Conservation (phyloP, 2,329 filamentous ascomycete species). For the Dactylellina leptospora region DNA sequence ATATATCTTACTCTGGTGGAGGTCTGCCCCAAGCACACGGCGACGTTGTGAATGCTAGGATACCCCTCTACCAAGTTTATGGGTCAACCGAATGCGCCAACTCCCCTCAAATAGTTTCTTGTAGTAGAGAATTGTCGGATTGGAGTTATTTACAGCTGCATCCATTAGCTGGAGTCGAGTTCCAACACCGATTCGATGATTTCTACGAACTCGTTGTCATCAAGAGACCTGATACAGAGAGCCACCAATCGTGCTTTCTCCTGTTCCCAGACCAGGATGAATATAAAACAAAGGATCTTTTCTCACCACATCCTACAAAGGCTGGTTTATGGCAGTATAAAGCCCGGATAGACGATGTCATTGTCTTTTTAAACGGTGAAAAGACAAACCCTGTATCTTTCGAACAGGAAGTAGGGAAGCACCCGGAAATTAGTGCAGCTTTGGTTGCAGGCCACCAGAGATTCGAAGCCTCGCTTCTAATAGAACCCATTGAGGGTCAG, state of each 20-base stretch:
- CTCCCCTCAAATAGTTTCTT: neutral
- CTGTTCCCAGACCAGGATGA: slow-evolving; percentile 55
- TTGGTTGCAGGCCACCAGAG: slow-evolving; percentile 63
- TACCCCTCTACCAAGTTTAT: neutral
- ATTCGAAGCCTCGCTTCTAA: slow-evolving; percentile 64
- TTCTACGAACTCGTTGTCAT: neutral
- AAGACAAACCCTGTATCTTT: slow-evolving; percentile 65
- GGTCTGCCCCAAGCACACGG: neutral
- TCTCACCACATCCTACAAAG: slow-evolving; percentile 54
- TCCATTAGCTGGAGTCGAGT: neutral
- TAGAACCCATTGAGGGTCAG: slow-evolving; percentile 61
- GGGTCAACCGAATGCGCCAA: slow-evolving; percentile 1
- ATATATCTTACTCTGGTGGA: neutral
- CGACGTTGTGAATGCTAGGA: neutral
- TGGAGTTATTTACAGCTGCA: slow-evolving; percentile 6
- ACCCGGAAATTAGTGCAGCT: slow-evolving; percentile 61
- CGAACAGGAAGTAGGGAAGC: slow-evolving; percentile 61
- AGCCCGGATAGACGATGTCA: slow-evolving; percentile 62
- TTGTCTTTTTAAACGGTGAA: slow-evolving; percentile 66
- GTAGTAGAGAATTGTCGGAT: neutral
- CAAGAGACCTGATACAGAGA: neutral
- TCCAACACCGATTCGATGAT: neutral
- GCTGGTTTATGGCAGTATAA: slow-evolving; percentile 55
- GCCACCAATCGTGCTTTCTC: slow-evolving; percentile 56
- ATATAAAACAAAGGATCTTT: slow-evolving; percentile 57